These are phyloP conservation scores for Alternaria triticina DNA, from an alignment of 2,329 filamentous ascomycete genomes.

Conservation along the genomic window DNA sequence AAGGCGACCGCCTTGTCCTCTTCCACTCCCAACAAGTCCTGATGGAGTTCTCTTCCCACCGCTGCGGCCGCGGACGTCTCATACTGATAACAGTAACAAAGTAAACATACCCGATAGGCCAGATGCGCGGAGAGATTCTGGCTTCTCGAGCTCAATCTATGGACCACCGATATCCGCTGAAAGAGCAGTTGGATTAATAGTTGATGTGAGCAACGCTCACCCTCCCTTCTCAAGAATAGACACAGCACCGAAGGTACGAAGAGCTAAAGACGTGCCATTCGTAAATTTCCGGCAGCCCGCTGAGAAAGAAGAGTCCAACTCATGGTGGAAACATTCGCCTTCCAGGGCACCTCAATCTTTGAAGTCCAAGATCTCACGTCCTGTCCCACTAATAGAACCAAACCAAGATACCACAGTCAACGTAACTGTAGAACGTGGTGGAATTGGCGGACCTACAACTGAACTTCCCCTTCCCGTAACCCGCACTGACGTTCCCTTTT, in stretches of 20 bases:
- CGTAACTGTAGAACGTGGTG: conserved; percentile 16
- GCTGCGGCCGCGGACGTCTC: neutral
- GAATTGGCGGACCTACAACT: conserved; percentile 21
- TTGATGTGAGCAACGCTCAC: conserved; percentile 21
- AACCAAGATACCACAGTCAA: conserved; percentile 13
- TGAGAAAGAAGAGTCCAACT: neutral
- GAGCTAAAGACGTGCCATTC: neutral
- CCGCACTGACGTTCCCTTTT: neutral
- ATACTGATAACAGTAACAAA: neutral
- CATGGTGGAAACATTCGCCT: conserved; percentile 8
- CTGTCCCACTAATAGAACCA: conserved; percentile 17
- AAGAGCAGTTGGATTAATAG: neutral
- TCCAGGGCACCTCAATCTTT: conserved; percentile 8
- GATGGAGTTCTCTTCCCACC: conserved; percentile 3
- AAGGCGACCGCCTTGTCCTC: neutral
- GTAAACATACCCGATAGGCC: neutral
- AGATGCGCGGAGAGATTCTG: neutral
- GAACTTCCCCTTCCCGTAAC: conserved; percentile 11
- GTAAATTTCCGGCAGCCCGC: neutral
- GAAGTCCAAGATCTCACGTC: conserved; percentile 34
- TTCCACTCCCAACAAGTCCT: neutral
- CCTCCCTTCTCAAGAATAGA: conserved; percentile 16
- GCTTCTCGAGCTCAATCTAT: conserved; percentile 11
- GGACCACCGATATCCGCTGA: conserved; percentile 17
- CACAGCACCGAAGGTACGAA: neutral